Base-by-base conservation (phyloP, 345 rosid species). In the Bretschneidera sinensis region DNA sequence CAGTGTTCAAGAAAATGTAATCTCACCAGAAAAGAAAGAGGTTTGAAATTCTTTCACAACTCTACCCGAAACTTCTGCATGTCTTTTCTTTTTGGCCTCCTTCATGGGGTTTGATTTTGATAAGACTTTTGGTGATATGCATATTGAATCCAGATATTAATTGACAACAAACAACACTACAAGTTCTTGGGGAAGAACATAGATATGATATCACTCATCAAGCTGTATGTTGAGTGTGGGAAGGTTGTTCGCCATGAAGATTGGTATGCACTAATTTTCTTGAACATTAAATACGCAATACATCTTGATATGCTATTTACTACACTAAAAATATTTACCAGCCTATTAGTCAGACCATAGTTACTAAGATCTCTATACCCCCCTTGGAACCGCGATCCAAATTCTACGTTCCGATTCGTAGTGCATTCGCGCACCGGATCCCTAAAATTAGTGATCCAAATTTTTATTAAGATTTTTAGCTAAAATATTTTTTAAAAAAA, bases 201-300 rank as follows among this genome's bases (percentile, higher is more conserved):
- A 61, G 80, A 82, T 51, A 79, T 92, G 96, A 76, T 80, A 57
- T 86, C 98, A 55, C 95, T 92, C 43, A 89, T 89, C 60, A 83
- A 69, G 81, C 79, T 92, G 57, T 24, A 74, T 24, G 77, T 85
- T 19, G 88, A 81, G 79, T 60, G 87, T 43, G 98, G 86, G 15
- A 92, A 86, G 82, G 81, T 92, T 55, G 72, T 85, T 49, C 91
- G 87, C 17, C 98, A 87, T 10, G 97, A 92, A 79, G 96, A 92
- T 66, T 82, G 92, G 98, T 92, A 88, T 15, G 70, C 31, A 31
- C 61, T 35, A 43, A 21, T 9, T 6, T 34, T 14, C n/a, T 8
- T 25, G 21, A 17, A 18, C 34, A 49, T 43, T 17, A 20, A 9
- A 17, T 45, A n/a, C n/a, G n/a, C n/a, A n/a, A n/a, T n/a, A n/a